Percentiles rank a stretch among this genome's conserved stretches.
phyloP scores from a whole-genome alignment of 257 asterid species.

The Gentiana straminea region DNA sequence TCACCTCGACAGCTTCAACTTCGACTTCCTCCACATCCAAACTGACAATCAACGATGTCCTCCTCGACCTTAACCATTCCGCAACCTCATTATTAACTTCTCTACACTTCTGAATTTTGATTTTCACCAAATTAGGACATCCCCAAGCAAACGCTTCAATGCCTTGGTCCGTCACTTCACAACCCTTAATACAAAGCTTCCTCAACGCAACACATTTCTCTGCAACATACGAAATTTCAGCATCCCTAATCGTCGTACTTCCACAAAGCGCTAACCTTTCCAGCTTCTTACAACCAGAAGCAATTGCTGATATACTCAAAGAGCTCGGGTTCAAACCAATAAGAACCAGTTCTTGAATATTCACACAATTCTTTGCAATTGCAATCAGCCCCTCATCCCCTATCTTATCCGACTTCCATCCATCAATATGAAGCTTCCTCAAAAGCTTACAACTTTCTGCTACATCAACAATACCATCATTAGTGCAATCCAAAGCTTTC shows the following conservation, averaged over 20 bases:
- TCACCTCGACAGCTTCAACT: conserved; percentile 35
- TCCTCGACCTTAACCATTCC: conserved; percentile 55
- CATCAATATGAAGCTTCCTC: conserved; percentile 90
- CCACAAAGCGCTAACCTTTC: conserved; percentile 88
- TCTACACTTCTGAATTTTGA: conserved; percentile 75
- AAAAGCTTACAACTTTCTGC: conserved; percentile 64
- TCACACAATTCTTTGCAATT: conserved; percentile 49
- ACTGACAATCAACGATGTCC: conserved; percentile 47
- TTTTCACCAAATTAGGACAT: conserved; percentile 84
- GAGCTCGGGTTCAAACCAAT: conserved; percentile 70
- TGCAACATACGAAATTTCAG: conserved; percentile 62
- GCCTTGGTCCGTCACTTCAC: conserved; percentile 66
- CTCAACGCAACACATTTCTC: conserved; percentile 53
- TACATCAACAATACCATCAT: conserved; percentile 51
- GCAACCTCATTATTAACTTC: conserved; percentile 55
- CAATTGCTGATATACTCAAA: conserved; percentile 45
- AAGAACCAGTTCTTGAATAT: conserved; percentile 72
- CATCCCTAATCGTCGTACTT: conserved; percentile 72
- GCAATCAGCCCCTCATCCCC: conserved; percentile 68
- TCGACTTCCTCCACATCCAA: conserved; percentile 67
- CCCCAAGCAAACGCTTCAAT: conserved; percentile 67
- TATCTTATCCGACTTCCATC: conserved; percentile 82
- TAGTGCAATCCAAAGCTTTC: conserved; percentile 67
- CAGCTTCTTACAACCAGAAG: conserved; percentile 57
- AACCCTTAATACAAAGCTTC: conserved; percentile 88